Percentiles rank a stretch among this genome's conserved stretches.
Conservation (phyloP, 768 basidiomycete species). For the Multifurca ochricompacta region DNA sequence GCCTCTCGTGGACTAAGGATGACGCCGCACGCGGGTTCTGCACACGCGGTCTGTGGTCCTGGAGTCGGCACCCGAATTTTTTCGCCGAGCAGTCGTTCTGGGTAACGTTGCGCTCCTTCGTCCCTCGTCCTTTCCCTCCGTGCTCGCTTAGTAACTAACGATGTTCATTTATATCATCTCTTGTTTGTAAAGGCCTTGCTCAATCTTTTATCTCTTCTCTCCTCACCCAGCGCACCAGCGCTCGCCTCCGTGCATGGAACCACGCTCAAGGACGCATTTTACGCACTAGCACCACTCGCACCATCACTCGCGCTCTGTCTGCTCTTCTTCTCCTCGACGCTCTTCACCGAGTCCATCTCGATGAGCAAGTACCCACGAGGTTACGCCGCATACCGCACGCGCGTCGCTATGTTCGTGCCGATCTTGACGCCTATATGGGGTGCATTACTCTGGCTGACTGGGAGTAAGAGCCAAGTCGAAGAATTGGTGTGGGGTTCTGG, state of each 20-base stretch:
- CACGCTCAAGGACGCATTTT: constrained; percentile 23
- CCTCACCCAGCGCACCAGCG: constrained; percentile 26
- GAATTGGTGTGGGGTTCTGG: constrained; percentile 35
- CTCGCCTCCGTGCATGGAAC: constrained; percentile 21
- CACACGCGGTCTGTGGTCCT: constrained; percentile 80
- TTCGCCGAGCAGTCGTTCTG: constrained; percentile 85
- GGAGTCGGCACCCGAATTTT: constrained; percentile 89
- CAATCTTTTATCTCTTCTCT: constrained; percentile 56
- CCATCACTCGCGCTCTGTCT: constrained; percentile 56
- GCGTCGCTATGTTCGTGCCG: constrained; percentile 77
- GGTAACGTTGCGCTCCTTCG: constrained; percentile 38
- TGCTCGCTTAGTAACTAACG: not conserved
- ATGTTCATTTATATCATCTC: not conserved
- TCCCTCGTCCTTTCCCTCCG: not conserved
- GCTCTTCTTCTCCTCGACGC: constrained; percentile 73
- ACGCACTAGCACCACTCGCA: constrained; percentile 33
- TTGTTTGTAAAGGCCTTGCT: constrained; percentile 59
- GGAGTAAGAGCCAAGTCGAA: constrained; percentile 33
- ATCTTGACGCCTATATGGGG: constrained; percentile 40
- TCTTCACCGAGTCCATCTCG: constrained; percentile 77
- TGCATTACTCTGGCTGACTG: constrained; percentile 31
- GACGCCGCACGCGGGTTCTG: constrained; percentile 77
- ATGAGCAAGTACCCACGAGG: constrained; percentile 58
- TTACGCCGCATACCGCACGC: constrained; percentile 64
- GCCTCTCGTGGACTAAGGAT: constrained; percentile 55